Percentiles rank a stretch among this genome's conserved stretches.
These are phyloP conservation scores for Kwoniella sp. DNA, from an alignment of 768 basidiomycete species.

Conservation along the genomic window DNA sequence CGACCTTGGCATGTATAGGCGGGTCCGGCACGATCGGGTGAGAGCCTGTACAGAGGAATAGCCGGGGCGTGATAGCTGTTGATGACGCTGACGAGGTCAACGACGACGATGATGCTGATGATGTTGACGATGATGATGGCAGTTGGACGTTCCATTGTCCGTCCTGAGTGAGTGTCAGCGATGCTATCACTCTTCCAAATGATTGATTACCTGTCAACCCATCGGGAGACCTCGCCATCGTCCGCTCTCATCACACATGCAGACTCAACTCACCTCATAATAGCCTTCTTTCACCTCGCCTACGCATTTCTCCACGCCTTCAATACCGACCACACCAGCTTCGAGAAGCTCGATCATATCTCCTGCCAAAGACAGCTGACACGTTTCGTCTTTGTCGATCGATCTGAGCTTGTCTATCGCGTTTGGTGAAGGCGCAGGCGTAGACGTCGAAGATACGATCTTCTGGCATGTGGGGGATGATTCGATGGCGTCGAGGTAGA, in stretches of 20 bases:
- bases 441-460: conserved; percentile 24
- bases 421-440: conserved; percentile 27
- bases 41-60: conserved; percentile 40
- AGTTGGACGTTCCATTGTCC: conserved; percentile 21
- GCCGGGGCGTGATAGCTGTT: conserved; percentile 2
- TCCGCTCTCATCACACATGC: too few relatives aligned
- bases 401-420: conserved; percentile 21
- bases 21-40: conserved; percentile 17
- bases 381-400: conserved; percentile 33
- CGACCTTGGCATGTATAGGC: conserved; percentile 24
- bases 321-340: conserved; percentile 10
- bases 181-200: neutral
- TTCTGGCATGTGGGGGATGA: conserved; percentile 27
- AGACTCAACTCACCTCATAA: conserved; percentile 25
- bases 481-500: conserved; percentile 36
- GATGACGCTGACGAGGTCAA: neutral
- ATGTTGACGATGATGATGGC: neutral
- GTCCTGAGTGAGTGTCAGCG: conserved; percentile 16
- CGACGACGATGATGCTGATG: too few relatives aligned
- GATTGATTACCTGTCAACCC: neutral
- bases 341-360: conserved; percentile 33
- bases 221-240: too few relatives aligned
- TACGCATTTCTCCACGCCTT: conserved; percentile 15
- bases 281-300: conserved; percentile 21
- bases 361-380: conserved; percentile 32